Conservation (phyloP, 2,329 filamentous ascomycete species). For the Phoma herbarum region DNA sequence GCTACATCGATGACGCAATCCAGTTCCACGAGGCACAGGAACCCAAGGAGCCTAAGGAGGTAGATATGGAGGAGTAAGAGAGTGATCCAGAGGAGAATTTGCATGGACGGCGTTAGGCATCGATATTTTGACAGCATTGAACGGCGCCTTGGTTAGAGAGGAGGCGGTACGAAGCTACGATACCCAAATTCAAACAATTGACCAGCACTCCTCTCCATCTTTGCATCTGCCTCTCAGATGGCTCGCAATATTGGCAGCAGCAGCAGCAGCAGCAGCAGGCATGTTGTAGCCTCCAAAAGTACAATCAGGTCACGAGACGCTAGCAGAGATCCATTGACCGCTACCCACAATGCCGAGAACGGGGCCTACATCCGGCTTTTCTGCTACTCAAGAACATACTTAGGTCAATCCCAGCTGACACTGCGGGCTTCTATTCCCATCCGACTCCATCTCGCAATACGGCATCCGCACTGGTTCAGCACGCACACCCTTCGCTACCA, state of each 20-base stretch:
- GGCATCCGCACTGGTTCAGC: conserved; percentile 76
- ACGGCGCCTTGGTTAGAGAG: conserved; percentile 10
- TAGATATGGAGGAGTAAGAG: conserved; percentile 20
- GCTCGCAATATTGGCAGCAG: no score
- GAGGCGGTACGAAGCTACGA: conserved; percentile 11
- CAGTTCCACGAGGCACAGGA: conserved; percentile 95
- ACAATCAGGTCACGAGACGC: no score
- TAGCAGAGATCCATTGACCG: no score
- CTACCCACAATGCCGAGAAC: no score
- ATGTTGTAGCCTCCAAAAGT: no score
- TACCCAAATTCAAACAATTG: conserved; percentile 14
- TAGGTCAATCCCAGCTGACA: conserved; percentile 26
- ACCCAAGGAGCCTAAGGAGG: conserved; percentile 76
- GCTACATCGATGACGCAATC: conserved; percentile 93
- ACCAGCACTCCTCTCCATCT: not conserved
- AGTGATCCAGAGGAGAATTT: not conserved
- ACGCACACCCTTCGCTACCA: conserved; percentile 72
- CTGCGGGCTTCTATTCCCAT: conserved; percentile 27
- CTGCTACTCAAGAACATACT: no score
- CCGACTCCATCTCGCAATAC: conserved; percentile 72
- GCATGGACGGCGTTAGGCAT: conserved; percentile 22
- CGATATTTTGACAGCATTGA: conserved; percentile 13
- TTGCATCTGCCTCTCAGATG: no score
- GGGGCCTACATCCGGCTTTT: no score
- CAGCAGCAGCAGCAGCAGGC: no score